Percentiles rank a stretch among this genome's conserved stretches.
Evolutionary conservation across 1,139 yeast genomes (phyloP).

Genomic region (Zygosaccharomyces sapae): DNA sequence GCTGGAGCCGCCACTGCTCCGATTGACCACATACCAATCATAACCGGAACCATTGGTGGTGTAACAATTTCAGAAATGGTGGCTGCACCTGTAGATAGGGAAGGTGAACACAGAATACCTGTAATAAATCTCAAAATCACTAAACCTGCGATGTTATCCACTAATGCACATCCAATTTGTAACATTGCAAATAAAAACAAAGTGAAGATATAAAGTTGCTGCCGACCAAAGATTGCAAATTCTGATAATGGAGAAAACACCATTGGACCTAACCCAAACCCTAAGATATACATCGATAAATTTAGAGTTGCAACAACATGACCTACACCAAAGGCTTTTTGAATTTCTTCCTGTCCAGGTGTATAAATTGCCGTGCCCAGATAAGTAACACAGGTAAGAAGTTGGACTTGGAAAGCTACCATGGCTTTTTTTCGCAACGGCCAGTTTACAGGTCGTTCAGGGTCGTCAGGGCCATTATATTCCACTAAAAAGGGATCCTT

Average conservation of each 20-base stretch:
- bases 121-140: conserved; percentile 48
- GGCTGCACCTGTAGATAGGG: conserved; percentile 54
- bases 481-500: conserved; percentile 14
- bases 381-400: conserved; percentile 50
- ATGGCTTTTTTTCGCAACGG: conserved; percentile 39
- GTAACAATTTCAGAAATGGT: conserved; percentile 44
- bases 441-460: conserved; percentile 58
- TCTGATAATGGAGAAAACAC: conserved; percentile 51
- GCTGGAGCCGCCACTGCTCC: conserved; percentile 57
- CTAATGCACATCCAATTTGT: conserved; percentile 55
- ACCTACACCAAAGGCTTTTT: conserved; percentile 42
- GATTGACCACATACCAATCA: conserved; percentile 45
- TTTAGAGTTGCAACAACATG: conserved; percentile 46
- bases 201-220: conserved; percentile 47
- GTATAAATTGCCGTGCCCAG: conserved; percentile 57
- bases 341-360: conserved; percentile 47
- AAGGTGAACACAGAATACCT: conserved; percentile 52
- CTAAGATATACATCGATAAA: conserved; percentile 51
- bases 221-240: conserved; percentile 48
- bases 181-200: conserved; percentile 52
- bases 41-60: conserved; percentile 42
- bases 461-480: conserved; percentile 43
- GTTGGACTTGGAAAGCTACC: conserved; percentile 40
- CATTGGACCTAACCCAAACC: conserved; percentile 54
- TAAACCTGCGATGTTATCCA: conserved; percentile 48